Evolutionary conservation across 768 basidiomycete species (phyloP), one percentile per base, ranked within the genome.

Genomic region (Russula ochroleuca): DNA sequence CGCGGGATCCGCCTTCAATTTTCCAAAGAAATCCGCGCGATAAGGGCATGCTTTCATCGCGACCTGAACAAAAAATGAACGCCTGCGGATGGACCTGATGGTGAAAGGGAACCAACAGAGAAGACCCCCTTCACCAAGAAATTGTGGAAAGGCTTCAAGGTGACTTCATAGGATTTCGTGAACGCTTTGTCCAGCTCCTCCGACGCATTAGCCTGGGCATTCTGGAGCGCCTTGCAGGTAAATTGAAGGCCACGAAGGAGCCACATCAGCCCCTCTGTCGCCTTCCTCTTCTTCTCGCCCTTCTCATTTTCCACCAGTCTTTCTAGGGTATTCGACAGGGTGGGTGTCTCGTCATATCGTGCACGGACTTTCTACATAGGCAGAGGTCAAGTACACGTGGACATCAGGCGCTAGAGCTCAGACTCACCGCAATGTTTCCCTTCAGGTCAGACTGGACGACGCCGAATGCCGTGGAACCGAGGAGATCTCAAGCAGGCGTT

Each of bases 261-360:
- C 97, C 97, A 99, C 76, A 98, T 77, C 59, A 98, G 81, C 17
- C 93, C 94, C 71, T 95, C 88, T 0, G 95, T 97, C 2, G 96
- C 93, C 0, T 83, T 81, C 17, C 84, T 82, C 75, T 94, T 94
- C 82, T 94, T 92, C 76, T 93, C 90, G 25, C 76, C 76, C 74
- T 90, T 87, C 76, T 98, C 97, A 70, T 88, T 88, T 70, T 81
- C 80, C 5, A 94, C 86, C 31, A 99, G 84, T 53, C 80, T 76
- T 76, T 99, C 92, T 31, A 99, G 83, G 1, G 97, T 98, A 33
- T 75, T 74, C 6, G 89, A 93, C 65, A 83, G 68, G 1, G 75
- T 74, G 2, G 90, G 86, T 5, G 80, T 76, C 0, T 88, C 83
- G 28, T 86, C 79, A 73, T 90, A 92, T 49, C 93, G 85, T 17